Evolutionary conservation across 1,284 basidiomycete species (phyloP).

Genomic region (Cutaneotrichosporon arboriforme): DNA sequence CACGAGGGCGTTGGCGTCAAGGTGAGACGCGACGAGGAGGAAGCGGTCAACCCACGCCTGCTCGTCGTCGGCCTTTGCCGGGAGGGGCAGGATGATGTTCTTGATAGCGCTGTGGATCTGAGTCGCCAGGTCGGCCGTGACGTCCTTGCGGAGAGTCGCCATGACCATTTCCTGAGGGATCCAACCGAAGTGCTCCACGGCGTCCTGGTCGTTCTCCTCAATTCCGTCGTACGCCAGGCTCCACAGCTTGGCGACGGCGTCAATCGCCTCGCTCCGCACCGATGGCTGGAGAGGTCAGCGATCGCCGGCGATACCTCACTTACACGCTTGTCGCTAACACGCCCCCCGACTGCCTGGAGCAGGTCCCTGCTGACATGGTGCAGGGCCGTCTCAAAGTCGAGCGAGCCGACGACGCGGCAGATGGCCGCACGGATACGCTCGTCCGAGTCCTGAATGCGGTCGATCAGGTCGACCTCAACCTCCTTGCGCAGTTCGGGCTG

Average conservation of each 20-base stretch:
- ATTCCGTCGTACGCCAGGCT: slow-evolving; percentile 66
- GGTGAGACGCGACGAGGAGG: slow-evolving; percentile 63
- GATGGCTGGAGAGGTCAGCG: slow-evolving; percentile 53
- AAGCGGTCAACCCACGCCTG: slow-evolving; percentile 78
- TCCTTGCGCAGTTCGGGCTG: slow-evolving; percentile 64
- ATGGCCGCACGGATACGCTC: slow-evolving; percentile 83
- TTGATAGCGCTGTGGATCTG: slow-evolving; percentile 50
- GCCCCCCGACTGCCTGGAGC: slow-evolving; percentile 62
- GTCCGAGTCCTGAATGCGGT: slow-evolving; percentile 77
- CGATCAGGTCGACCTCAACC: slow-evolving; percentile 65
- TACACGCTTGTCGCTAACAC: slow-evolving; percentile 83
- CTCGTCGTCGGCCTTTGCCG: slow-evolving; percentile 61
- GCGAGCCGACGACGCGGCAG: slow-evolving; percentile 70
- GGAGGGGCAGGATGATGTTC: slow-evolving; percentile 74
- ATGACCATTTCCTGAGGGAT: slow-evolving; percentile 73
- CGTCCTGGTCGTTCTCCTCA: slow-evolving; percentile 68
- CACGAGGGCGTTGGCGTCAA: slow-evolving; percentile 60
- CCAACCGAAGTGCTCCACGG: slow-evolving; percentile 82
- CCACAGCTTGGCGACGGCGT: slow-evolving; percentile 72
- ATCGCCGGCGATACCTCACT: slow-evolving; percentile 11
- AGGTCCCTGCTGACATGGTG: slow-evolving; percentile 69
- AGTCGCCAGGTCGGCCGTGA: slow-evolving; percentile 55
- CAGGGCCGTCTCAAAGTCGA: slow-evolving; percentile 85
- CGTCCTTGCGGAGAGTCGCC: slow-evolving; percentile 47
- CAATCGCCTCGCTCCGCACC: slow-evolving; percentile 79